Percentiles rank a stretch among this genome's conserved stretches.
Evolutionary conservation across 2,329 filamentous ascomycete genomes (phyloP).

Genomic region (Neobulgaria alba): DNA sequence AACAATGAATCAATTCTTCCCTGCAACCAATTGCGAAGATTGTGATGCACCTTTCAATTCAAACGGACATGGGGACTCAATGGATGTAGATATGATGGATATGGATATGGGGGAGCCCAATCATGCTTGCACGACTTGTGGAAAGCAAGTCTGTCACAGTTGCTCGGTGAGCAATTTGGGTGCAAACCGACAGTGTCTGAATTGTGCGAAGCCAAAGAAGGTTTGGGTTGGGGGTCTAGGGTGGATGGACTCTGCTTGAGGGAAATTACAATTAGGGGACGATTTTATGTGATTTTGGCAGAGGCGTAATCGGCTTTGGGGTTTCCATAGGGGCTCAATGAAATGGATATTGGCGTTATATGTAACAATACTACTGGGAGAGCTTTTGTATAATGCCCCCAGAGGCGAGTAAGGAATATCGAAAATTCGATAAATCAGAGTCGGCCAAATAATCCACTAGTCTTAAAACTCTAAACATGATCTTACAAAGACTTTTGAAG

Average conservation of each 20-base stretch:
- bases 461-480: no score
- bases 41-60: conserved; percentile 34
- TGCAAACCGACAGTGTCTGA: conserved; percentile 43
- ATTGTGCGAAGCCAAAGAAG: conserved; percentile 34
- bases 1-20: conserved; percentile 15
- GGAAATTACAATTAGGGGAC: no score
- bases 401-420: no score
- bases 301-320: no score
- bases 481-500: no score
- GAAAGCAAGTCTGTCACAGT: conserved; percentile 48
- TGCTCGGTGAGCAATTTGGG: conserved; percentile 52
- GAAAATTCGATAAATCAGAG: no score
- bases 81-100: conserved; percentile 35
- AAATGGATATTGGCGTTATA: no score
- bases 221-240: conserved; percentile 17
- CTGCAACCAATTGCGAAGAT: conserved; percentile 42
- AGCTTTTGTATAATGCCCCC: no score
- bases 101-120: conserved; percentile 32
- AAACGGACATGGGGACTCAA: conserved; percentile 24
- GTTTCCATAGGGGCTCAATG: no score
- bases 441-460: no score
- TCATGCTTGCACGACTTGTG: conserved; percentile 40
- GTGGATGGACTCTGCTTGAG: conserved; percentile 11
- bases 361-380: no score
- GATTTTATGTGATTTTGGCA: no score